phyloP scores from a whole-genome alignment of 2,329 filamentous ascomycete species.

The Drechmeria coniospora region DNA sequence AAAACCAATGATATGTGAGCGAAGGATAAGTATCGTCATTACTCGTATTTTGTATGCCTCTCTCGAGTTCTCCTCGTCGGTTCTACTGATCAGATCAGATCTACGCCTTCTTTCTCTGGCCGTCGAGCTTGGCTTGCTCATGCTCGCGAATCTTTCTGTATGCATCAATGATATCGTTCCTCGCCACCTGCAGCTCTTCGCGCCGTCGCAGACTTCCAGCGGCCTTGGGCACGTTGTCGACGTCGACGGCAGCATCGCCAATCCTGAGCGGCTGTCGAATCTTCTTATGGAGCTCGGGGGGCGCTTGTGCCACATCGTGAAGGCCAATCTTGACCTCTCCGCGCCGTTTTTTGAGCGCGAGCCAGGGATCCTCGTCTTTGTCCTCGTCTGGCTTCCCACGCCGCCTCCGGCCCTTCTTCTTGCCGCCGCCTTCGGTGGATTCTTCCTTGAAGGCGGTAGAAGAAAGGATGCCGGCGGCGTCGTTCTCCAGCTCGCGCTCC shows the following conservation, averaged over 20 bases:
- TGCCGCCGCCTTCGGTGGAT: slow-evolving; percentile 17
- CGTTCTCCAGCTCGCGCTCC: slow-evolving; percentile 45
- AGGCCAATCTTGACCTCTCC: slow-evolving; percentile 37
- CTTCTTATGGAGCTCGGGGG: slow-evolving; percentile 51
- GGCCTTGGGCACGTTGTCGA: slow-evolving; percentile 21
- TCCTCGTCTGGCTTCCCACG: slow-evolving; percentile 23
- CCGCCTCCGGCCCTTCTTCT: slow-evolving; percentile 26
- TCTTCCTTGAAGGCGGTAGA: slow-evolving; percentile 30
- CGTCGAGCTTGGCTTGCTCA: slow-evolving; percentile 19
- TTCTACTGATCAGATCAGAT: background rate
- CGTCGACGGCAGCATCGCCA: slow-evolving; percentile 18
- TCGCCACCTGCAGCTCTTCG: slow-evolving; percentile 21
- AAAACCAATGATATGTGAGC: too few species aligned
- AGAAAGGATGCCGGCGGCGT: slow-evolving; percentile 27
- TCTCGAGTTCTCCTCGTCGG: too few species aligned
- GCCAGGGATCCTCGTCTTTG: slow-evolving; percentile 62
- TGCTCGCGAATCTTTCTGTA: slow-evolving; percentile 22
- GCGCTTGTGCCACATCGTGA: slow-evolving; percentile 54
- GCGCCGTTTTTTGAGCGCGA: slow-evolving; percentile 50
- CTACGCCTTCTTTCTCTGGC: slow-evolving; percentile 1
- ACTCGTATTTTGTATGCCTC: too few species aligned
- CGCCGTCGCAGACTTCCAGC: slow-evolving; percentile 23
- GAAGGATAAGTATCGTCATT: too few species aligned
- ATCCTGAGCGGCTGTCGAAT: slow-evolving; percentile 17
- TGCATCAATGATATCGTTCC: slow-evolving; percentile 21